Conservation (phyloP, 495 filamentous ascomycete genomes). For the Elasticomyces elasticus region DNA sequence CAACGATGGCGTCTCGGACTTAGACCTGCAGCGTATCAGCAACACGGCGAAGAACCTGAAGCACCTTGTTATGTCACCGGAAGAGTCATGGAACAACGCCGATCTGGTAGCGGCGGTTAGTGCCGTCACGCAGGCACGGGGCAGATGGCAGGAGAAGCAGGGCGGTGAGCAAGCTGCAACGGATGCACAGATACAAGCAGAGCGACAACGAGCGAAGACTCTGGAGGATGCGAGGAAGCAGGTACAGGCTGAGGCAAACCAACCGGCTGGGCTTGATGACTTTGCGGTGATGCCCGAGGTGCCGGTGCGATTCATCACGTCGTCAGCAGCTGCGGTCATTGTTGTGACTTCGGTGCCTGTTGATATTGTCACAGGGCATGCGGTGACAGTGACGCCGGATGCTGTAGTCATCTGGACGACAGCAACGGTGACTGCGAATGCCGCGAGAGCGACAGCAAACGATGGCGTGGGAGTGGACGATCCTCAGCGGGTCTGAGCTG, state of each 20-base stretch:
- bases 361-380: not conserved
- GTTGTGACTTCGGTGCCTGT: not conserved
- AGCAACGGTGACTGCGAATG: not conserved
- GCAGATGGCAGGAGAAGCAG: slow-evolving; percentile 4
- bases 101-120: slow-evolving; percentile 3
- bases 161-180: not conserved
- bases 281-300: not conserved
- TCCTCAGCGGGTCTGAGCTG: too few species aligned
- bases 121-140: slow-evolving; percentile 5
- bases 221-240: slow-evolving; percentile 7
- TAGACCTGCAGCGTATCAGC: not conserved
- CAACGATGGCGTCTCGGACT: not conserved
- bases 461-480: not conserved
- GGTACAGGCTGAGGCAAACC: slow-evolving; percentile 3
- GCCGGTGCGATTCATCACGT: too few species aligned
- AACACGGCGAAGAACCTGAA: slow-evolving; percentile 7
- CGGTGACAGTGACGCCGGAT: not conserved
- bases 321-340: too few species aligned
- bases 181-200: not conserved
- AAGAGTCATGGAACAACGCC: slow-evolving; percentile 9
- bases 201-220: not conserved
- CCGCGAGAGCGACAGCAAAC: not conserved
- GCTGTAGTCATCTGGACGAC: not conserved
- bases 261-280: not conserved
- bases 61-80: slow-evolving; percentile 9